Evolutionary conservation across 192 early-diverging fungal genomes (phyloP).

Genomic region (Haplosporangium gracile): DNA sequence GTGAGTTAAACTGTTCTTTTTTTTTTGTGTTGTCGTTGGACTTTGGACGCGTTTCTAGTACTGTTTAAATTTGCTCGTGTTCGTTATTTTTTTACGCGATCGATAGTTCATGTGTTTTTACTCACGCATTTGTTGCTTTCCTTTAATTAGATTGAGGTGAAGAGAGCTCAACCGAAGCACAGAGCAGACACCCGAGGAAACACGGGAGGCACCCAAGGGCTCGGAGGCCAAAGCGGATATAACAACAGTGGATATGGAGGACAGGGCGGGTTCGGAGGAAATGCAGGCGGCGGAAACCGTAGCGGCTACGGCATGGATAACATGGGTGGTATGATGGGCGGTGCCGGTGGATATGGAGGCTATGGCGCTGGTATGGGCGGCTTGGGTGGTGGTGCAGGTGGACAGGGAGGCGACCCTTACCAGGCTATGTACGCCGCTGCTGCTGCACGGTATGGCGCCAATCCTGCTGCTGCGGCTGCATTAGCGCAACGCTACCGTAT

Average conservation of each 20-base stretch:
- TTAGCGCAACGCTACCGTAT: constrained; percentile 44
- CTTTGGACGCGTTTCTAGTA: too few relatives aligned
- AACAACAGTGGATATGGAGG: constrained; percentile 32
- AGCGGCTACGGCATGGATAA: constrained; percentile 34
- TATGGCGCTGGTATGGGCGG: constrained; percentile 19
- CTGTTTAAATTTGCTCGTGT: too few relatives aligned
- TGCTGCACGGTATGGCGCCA: constrained; percentile 47
- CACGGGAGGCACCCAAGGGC: constrained; percentile 47
- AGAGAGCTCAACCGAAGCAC: constrained; percentile 78
- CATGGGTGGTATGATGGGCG: constrained; percentile 49
- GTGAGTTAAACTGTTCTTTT: constrained; percentile 55
- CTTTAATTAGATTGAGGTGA: constrained; percentile 72
- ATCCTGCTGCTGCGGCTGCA: constrained; percentile 47
- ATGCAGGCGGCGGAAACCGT: constrained; percentile 52
- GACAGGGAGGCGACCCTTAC: constrained; percentile 54
- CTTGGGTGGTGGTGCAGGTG: constrained; percentile 42
- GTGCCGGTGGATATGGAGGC: constrained; percentile 41
- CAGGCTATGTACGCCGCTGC: constrained; percentile 48
- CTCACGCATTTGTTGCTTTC: neutral
- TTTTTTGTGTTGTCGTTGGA: neutral
- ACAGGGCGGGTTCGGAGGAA: constrained; percentile 46
- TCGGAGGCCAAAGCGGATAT: constrained; percentile 30
- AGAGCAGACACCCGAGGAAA: constrained; percentile 42
- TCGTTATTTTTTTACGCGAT: neutral
- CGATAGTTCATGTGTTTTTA: neutral